phyloP scores from a whole-genome alignment of 2,329 filamentous ascomycete species.

The Aaosphaeria arxii region DNA sequence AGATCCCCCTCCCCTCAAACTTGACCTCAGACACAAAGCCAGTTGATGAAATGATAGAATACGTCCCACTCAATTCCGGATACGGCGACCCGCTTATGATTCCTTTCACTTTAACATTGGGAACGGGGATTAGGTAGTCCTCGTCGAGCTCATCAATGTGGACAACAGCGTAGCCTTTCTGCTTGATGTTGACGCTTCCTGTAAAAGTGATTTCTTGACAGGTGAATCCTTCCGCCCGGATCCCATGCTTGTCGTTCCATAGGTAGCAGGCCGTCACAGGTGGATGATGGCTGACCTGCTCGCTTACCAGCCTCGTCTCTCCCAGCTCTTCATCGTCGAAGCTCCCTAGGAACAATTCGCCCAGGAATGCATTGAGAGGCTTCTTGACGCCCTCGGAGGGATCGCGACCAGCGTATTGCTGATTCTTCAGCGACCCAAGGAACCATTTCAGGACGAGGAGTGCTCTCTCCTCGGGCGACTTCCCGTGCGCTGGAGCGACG shows the following conservation, averaged over 20 bases:
- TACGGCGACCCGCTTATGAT: slow-evolving; percentile 42
- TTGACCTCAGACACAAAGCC: slow-evolving; percentile 43
- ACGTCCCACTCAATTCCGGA: slow-evolving; percentile 19
- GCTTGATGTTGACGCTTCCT: slow-evolving; percentile 45
- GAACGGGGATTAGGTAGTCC: slow-evolving; percentile 45
- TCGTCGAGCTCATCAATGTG: slow-evolving; percentile 44
- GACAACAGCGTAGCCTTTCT: slow-evolving; percentile 45
- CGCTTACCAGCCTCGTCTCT: slow-evolving; percentile 40
- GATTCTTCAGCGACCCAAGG: slow-evolving; percentile 44
- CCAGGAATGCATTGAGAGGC: slow-evolving; percentile 50
- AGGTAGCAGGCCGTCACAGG: slow-evolving; percentile 48
- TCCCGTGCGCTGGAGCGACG: slow-evolving; percentile 42
- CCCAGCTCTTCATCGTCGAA: slow-evolving; percentile 32
- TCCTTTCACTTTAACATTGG: slow-evolving; percentile 46
- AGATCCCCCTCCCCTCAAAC: slow-evolving; percentile 43
- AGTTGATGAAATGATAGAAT: slow-evolving; percentile 41
- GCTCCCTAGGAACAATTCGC: slow-evolving; percentile 45
- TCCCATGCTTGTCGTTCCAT: slow-evolving; percentile 43
- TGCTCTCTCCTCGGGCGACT: slow-evolving; percentile 39
- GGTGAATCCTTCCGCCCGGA: slow-evolving; percentile 46
- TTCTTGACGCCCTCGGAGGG: slow-evolving; percentile 48
- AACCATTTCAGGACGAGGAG: slow-evolving; percentile 51
- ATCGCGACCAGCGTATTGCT: slow-evolving; percentile 47
- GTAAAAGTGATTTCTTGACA: slow-evolving; percentile 47
- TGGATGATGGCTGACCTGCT: slow-evolving; percentile 46